Base-by-base conservation (phyloP, 179 eudicot genomes). In the Sideroxylon spinosum region DNA sequence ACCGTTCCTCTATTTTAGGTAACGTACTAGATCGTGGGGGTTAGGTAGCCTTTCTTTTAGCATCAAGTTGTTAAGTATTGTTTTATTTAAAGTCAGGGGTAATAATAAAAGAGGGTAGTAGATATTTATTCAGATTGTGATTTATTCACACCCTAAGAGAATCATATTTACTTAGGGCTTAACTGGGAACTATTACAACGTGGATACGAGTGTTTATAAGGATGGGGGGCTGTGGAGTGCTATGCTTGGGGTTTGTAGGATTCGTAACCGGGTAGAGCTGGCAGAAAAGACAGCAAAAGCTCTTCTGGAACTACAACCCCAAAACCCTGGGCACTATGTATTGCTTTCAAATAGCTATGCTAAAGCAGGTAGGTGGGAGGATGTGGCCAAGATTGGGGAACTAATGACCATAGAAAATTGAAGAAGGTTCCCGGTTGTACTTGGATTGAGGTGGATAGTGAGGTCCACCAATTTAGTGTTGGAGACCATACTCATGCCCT, bases 351-450 rank as follows among this genome's bases (percentile, higher is more conserved):
- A 93, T 80, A 86, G 88, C 11, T 91, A 87, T 78, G 96, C 94
- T 53, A 87, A 88, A 20, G 84, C 83, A 60, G 90, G 89, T 77
- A 86, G 80, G 81, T 90, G 96, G 98, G 85, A 85, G 22, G 89
- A 89, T 9, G 90, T 90, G 62, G 90, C 92, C 44, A 80, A 75
- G 70, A 81, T 90, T 66, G 83, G 94, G 71, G 85, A 76, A 69
- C 74, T 64, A 77, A 90, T 93, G 94, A 88, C 88, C 78, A 75
- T 74, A 79, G 76, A 77, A 90, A 85, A 50, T 81, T 93, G 74
- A 92, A 86, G 85, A 93, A 93, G 81, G 82, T 86, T 52, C 94
- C 94, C 2, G 93, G 91, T 57, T 90, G 92, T 82, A 90, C 94
- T 71, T 93, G 94, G 98, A 88, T 93, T 74, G 97, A 93, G 82